Conservation (phyloP, 768 basidiomycete species). For the Tulasnella sp. region DNA sequence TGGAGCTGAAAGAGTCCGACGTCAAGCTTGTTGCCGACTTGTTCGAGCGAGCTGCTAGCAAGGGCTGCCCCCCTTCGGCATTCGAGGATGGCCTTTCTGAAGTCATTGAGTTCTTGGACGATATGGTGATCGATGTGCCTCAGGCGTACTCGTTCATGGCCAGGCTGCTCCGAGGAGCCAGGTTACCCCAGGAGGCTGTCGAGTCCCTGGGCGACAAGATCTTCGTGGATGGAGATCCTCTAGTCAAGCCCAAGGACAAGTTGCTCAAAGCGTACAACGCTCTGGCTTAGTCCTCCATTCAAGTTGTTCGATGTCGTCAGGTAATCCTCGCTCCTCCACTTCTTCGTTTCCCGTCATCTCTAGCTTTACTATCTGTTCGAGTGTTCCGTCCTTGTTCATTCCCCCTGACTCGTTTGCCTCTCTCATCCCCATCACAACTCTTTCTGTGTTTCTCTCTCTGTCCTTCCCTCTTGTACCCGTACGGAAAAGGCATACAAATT, state of each 20-base stretch:
- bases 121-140: slow-evolving; percentile 88
- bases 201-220: slow-evolving; percentile 46
- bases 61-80: slow-evolving; percentile 58
- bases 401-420: too few species aligned
- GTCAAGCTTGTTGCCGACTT: slow-evolving; percentile 76
- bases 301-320: too few species aligned
- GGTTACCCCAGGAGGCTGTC: slow-evolving; percentile 57
- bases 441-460: too few species aligned
- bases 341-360: too few species aligned
- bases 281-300: too few species aligned
- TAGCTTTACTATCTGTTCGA: too few species aligned
- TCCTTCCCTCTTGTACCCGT: too few species aligned
- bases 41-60: slow-evolving; percentile 61
- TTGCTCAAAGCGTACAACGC: slow-evolving; percentile 52
- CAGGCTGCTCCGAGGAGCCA: slow-evolving; percentile 70
- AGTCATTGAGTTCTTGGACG: slow-evolving; percentile 78
- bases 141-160: slow-evolving; percentile 79
- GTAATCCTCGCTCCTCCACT: too few species aligned
- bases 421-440: too few species aligned
- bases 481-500: too few species aligned
- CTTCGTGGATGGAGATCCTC: slow-evolving; percentile 44
- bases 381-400: too few species aligned
- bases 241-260: slow-evolving; percentile 72
- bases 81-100: slow-evolving; percentile 77
- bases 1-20: slow-evolving; percentile 82